phyloP scores from a whole-genome alignment of 2,329 filamentous ascomycete species.

The Sphaerulina musiva region DNA sequence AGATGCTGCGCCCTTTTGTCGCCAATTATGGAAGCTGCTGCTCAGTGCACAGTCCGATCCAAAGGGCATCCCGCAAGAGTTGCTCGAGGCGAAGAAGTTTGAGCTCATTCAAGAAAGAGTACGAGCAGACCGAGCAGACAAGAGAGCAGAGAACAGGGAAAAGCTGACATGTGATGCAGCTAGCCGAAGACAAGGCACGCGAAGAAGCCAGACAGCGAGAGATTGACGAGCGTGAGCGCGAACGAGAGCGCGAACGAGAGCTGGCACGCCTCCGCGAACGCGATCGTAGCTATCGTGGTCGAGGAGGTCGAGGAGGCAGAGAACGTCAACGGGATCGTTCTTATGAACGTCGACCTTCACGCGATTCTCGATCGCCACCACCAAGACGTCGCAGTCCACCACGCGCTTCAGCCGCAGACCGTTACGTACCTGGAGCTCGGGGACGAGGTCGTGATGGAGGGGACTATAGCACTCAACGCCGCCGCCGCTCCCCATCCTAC shows the following conservation, averaged over 20 bases:
- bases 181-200: constrained; percentile 73
- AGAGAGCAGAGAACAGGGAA: background rate
- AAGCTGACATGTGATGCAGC: constrained; percentile 44
- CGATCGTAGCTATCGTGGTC: constrained; percentile 46
- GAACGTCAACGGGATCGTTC: constrained; percentile 40
- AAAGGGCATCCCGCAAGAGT: constrained; percentile 86
- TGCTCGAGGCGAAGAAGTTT: constrained; percentile 91
- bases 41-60: constrained; percentile 83
- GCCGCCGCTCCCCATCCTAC: constrained; percentile 27
- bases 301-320: constrained; percentile 37
- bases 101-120: constrained; percentile 96
- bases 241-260: constrained; percentile 69
- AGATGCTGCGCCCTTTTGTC: constrained; percentile 81
- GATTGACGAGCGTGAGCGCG: constrained; percentile 64
- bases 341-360: constrained; percentile 44
- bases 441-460: constrained; percentile 29
- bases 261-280: constrained; percentile 61
- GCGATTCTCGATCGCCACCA: constrained; percentile 48
- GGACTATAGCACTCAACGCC: constrained; percentile 34
- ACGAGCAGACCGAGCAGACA: constrained; percentile 10
- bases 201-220: constrained; percentile 66
- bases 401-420: constrained; percentile 46
- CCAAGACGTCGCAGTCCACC: constrained; percentile 41
- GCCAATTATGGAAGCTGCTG: constrained; percentile 86
- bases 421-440: constrained; percentile 49